Base-by-base conservation (phyloP, 345 rosid species). In the Euclidium syriacum region DNA sequence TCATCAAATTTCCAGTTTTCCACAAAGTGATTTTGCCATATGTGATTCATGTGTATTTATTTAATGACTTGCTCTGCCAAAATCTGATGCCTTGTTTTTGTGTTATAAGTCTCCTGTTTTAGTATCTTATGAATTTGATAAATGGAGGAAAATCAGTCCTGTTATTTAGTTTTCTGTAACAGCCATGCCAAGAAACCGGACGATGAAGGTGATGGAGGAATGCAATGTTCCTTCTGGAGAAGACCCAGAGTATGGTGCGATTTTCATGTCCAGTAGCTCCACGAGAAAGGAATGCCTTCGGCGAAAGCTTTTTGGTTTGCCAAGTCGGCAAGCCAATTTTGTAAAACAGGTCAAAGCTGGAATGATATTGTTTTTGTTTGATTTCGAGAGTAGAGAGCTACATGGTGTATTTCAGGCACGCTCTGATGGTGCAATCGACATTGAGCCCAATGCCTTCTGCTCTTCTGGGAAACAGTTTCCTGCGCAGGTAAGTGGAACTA, bases 331-430 rank as follows among this genome's bases (percentile, higher is more conserved):
- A 20, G 71, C 46, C 0, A 18, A 44, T 7, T 86, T 89, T 59
- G 90, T 89, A 20, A 73, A 59, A 52, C 83, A 78, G 27, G 78
- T 86, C 56, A 89, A 82, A 76, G 73, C 76, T 42, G 94, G 96
- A 50, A 89, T 86, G 96, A 17, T 78, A 19, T 58, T 89, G 43
- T 89, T 89, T 73, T 70, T 83, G 48, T 89, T 84, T 67, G 91
- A 89, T 29, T 83, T 62, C 39, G 86, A 80, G 73, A 81, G 35
- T 60, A 78, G 87, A 65, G 67, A 77, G 58, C 82, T 89, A 9
- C 77, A 81, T 52, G 96, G 91, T 27, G 95, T 89, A 1, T 89
- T 81, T 72, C 76, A 67, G 54, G 96, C 91, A 3, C 46, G 26
- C 48, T 77, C 82, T 26, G 78, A 84, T 38, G 91, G 91, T 44